Evolutionary conservation across 192 early-diverging fungal genomes (phyloP).

Genomic region (Backusella mclennaniae): DNA sequence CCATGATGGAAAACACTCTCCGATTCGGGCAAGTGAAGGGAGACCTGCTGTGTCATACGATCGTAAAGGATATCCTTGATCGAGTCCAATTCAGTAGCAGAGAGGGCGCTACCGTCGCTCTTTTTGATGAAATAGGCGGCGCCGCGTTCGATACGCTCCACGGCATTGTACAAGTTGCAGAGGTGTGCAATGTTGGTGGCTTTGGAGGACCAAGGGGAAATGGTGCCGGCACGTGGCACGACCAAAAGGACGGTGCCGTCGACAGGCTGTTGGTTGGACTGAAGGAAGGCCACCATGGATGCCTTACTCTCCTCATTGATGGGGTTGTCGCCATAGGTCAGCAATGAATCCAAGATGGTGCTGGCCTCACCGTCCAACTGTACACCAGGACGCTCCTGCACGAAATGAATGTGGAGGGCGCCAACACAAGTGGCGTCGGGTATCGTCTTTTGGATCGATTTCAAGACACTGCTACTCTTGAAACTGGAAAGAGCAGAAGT

Average conservation of each 20-base stretch:
- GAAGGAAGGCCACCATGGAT: conserved; percentile 19
- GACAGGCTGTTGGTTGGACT: conserved; percentile 31
- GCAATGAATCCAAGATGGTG: conserved; percentile 46
- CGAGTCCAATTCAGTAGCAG: conserved; percentile 46
- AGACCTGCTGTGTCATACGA: conserved; percentile 91
- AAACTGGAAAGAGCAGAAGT: conserved; percentile 78
- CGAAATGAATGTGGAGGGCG: conserved; percentile 78
- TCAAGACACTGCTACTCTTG: conserved; percentile 58
- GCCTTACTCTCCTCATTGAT: conserved; percentile 22
- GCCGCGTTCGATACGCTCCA: conserved; percentile 90
- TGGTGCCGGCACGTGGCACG: conserved; percentile 91
- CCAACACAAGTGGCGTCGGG: conserved; percentile 52
- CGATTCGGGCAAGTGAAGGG: conserved; percentile 61
- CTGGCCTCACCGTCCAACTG: conserved; percentile 33
- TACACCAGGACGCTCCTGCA: conserved; percentile 49
- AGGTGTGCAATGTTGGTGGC: conserved; percentile 96
- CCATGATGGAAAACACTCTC: conserved; percentile 72
- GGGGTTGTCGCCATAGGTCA: conserved; percentile 44
- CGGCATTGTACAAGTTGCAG: conserved; percentile 75
- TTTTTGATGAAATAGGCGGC: conserved; percentile 66
- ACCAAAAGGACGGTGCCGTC: conserved; percentile 61
- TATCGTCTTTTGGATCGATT: conserved; percentile 53
- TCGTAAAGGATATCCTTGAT: conserved; percentile 71
- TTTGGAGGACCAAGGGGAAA: conserved; percentile 99
- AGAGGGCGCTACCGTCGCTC: conserved; percentile 29